Conservation (phyloP, 257 asterid genomes). For the Phtheirospermum japonicum region DNA sequence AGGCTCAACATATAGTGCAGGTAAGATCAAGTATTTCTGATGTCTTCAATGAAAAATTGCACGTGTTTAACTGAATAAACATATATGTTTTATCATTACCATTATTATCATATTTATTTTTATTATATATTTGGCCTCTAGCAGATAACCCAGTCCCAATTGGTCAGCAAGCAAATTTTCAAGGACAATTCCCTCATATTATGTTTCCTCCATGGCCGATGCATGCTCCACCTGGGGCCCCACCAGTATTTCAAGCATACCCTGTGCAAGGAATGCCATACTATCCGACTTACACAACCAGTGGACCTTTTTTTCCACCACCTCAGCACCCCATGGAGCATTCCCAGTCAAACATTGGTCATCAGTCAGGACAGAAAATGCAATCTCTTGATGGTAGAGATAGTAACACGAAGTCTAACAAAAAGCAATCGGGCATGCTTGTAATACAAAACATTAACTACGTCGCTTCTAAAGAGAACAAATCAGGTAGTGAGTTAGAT, state of each 20-base stretch:
- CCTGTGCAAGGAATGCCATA: conserved; percentile 79
- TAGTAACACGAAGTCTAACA: conserved; percentile 32
- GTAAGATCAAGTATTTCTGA: conserved; percentile 35
- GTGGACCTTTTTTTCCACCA: conserved; percentile 47
- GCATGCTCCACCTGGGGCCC: conserved; percentile 49
- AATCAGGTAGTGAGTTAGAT: conserved; percentile 24
- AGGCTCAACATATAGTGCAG: conserved; percentile 31
- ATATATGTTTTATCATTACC: neutral
- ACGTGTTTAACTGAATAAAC: neutral
- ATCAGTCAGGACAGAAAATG: conserved; percentile 37
- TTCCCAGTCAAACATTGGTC: conserved; percentile 34
- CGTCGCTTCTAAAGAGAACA: conserved; percentile 30
- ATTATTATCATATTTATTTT: neutral
- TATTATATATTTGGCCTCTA: neutral
- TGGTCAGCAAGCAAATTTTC: conserved; percentile 54
- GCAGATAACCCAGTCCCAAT: conserved; percentile 37
- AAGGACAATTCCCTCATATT: conserved; percentile 58
- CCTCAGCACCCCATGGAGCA: conserved; percentile 49
- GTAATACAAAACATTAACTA: conserved; percentile 24
- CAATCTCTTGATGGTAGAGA: conserved; percentile 42
- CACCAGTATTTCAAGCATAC: conserved; percentile 60
- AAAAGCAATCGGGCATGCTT: conserved; percentile 26
- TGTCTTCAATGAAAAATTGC: neutral
- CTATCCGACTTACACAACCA: conserved; percentile 52
- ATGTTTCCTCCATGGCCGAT: conserved; percentile 66